Conservation (phyloP, 176 grass and related monocot genomes). For the Eleusine indica region DNA sequence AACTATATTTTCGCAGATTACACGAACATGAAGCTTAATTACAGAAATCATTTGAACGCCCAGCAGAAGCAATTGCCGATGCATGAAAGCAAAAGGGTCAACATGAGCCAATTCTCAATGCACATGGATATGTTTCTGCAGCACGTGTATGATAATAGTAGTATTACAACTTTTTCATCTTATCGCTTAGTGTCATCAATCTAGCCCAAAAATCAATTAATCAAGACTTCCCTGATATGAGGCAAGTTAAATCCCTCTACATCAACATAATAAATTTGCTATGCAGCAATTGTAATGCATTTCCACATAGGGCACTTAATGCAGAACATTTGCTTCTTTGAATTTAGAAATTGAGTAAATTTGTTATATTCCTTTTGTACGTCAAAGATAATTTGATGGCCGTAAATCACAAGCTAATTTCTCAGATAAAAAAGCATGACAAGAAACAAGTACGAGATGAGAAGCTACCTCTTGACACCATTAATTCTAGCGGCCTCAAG, state of each 20-base stretch:
- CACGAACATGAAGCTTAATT: not conserved
- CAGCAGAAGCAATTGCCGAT: not conserved
- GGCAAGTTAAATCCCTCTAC: not conserved
- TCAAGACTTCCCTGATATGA: not conserved
- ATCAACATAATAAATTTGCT: not conserved
- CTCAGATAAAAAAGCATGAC: not conserved
- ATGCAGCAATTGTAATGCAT: not conserved
- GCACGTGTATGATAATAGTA: not conserved
- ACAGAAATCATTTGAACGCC: not conserved
- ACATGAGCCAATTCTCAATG: not conserved
- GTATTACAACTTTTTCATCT: not conserved
- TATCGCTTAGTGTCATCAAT: slow-evolving; percentile 24
- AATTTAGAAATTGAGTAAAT: not conserved
- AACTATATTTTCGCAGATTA: not conserved
- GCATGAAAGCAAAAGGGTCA: not conserved
- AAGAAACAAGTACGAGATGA: not conserved
- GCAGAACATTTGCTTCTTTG: not conserved
- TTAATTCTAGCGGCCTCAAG: slow-evolving; percentile 79
- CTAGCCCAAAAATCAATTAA: not conserved
- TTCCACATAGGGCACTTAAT: slow-evolving; percentile 12
- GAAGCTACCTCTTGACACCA: slow-evolving; percentile 68
- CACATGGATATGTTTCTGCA: not conserved
- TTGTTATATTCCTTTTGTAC: not conserved
- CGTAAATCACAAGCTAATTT: too few species aligned
- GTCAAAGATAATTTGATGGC: slow-evolving; percentile 4